Evolutionary conservation across 352 stramenopile genomes (phyloP), one percentile per base, ranked within the genome.

Genomic region (Phytophthora sojae): DNA sequence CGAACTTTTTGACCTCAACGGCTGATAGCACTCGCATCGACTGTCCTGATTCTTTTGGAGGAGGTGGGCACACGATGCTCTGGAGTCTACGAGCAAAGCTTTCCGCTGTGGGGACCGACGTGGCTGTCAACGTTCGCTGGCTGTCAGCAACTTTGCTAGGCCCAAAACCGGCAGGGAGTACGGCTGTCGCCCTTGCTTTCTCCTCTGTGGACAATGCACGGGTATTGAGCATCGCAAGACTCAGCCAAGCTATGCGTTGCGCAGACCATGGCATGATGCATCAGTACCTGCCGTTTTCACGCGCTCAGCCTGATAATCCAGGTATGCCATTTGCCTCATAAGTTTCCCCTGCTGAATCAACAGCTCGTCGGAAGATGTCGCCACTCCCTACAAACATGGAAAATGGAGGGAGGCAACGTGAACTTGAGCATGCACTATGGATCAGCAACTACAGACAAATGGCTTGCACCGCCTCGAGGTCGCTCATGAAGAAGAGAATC

Each of bases 401-500:
- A 49, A 44, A 44, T 44, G 4, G 30, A 12, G 30, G 30, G 29
- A 6, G 56, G 4, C 25, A 70, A 29, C 26, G 12, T 26, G 11
- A 32, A 15, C 19, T 50, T n/a, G 7, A 21, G n/a, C 7, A 19
- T 50, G 42, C 7, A 23, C n/a, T 2, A 50, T 23, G 7, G 15
- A 12, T 15, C n/a, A 19, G 7, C 17, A 50, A 50, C 39, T 51
- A 21, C 21, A 61, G n/a, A 42, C 30, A 32, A 39, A 0, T 12
- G 51, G 23, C 8, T 50, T 75, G 44, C 49, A 93, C 85, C 50
- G 81, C 77, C 42, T 90, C 83, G 2, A 93, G 63, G 23, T 91
- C 85, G 57, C 87, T 93, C 85, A 91, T 89, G 61, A 93, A 91
- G 53, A 93, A 93, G 23, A 93, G 61, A 35, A 93, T 82, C 54